A percentile compares a stretch with the other conserved stretches of the same genome.
Conservation (phyloP, 805 yeast genomes). For the Suhomyces prunicola region DNA sequence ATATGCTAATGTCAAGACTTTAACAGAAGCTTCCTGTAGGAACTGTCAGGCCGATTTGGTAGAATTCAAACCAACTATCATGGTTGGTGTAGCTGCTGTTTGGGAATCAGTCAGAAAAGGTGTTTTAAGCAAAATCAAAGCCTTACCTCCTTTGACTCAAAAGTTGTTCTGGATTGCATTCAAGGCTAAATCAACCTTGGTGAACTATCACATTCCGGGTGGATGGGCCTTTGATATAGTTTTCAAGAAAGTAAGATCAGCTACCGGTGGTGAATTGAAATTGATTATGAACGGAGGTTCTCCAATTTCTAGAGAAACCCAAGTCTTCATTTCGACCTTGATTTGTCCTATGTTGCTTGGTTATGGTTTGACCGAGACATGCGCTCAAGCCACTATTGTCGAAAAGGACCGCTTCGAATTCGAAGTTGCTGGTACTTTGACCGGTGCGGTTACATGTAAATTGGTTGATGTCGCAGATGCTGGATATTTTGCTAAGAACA, state of each 20-base stretch:
- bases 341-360: constrained; percentile 89
- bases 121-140: constrained; percentile 67
- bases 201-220: constrained; percentile 70
- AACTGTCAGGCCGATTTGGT: constrained; percentile 87
- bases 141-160: constrained; percentile 63
- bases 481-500: constrained; percentile 83
- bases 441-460: constrained; percentile 82
- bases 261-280: constrained; percentile 89
- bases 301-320: constrained; percentile 78
- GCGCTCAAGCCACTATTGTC: constrained; percentile 78
- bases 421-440: constrained; percentile 79
- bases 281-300: constrained; percentile 88
- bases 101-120: constrained; percentile 98
- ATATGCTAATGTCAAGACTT: constrained; percentile 89
- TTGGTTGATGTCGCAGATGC: constrained; percentile 88
- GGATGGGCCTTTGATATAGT: constrained; percentile 68
- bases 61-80: constrained; percentile 83
- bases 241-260: constrained; percentile 85
- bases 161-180: constrained; percentile 87
- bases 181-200: constrained; percentile 65
- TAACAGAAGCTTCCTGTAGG: constrained; percentile 75
- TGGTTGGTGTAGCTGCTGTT: constrained; percentile 99
- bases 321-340: constrained; percentile 69
- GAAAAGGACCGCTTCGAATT: constrained; percentile 63
- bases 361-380: constrained; percentile 94